Conservation (phyloP, 768 basidiomycete species). For the Botryobasidium botryosum region DNA sequence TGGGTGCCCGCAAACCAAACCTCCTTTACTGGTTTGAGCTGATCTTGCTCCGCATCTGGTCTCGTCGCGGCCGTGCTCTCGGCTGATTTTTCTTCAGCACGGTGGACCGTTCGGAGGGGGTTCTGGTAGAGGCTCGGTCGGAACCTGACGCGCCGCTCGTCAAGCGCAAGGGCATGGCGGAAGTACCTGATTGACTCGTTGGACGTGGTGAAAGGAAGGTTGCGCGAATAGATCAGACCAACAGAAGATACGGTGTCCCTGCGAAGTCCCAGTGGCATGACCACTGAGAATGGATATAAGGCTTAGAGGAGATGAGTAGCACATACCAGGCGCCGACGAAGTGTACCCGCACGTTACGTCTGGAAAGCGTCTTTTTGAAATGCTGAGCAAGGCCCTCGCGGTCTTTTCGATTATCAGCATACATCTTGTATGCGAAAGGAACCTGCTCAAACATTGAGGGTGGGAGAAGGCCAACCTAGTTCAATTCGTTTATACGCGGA, state of each 20-base stretch:
- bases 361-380: too few species aligned
- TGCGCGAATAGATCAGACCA: constrained; percentile 13
- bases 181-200: constrained; percentile 12
- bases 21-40: too few species aligned
- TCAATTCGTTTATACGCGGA: background rate
- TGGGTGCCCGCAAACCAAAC: constrained; percentile 16
- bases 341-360: constrained; percentile 12
- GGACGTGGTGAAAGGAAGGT: constrained; percentile 14
- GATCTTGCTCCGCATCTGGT: too few species aligned
- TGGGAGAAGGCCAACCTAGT: constrained; percentile 20
- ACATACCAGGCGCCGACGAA: constrained; percentile 13
- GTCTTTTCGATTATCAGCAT: too few species aligned
- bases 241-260: constrained; percentile 16
- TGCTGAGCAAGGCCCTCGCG: too few species aligned
- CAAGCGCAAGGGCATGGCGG: constrained; percentile 12
- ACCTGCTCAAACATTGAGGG: constrained; percentile 11
- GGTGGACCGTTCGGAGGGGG: too few species aligned
- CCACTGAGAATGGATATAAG: too few species aligned
- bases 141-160: constrained; percentile 49
- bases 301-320: too few species aligned
- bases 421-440: constrained; percentile 7
- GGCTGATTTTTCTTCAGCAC: too few species aligned
- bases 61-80: too few species aligned
- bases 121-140: constrained; percentile 42
- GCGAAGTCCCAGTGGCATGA: too few species aligned